Conservation (phyloP, 2,329 filamentous ascomycete genomes). For the Diaporthe eres region DNA sequence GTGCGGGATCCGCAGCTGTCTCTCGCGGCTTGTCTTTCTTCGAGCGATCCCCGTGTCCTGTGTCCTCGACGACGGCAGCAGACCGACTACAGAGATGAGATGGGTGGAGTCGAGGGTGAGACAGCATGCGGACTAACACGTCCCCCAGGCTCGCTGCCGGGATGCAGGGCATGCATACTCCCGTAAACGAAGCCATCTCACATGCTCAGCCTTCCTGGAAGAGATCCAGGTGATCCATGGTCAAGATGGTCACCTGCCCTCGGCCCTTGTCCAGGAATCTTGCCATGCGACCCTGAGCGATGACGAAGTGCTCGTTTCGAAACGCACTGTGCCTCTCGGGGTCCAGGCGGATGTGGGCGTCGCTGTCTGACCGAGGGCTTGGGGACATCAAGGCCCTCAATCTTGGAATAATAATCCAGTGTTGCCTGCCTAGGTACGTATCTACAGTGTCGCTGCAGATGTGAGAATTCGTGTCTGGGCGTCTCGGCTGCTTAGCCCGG, state of each 20-base stretch:
- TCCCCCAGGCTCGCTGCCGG: neutral
- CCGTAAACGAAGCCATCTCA: neutral
- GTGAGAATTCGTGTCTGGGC: no score
- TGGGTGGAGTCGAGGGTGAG: slow-evolving; percentile 7
- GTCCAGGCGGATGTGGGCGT: neutral
- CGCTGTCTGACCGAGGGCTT: no score
- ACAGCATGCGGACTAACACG: slow-evolving; percentile 3
- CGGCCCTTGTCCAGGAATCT: neutral
- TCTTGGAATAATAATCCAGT: neutral
- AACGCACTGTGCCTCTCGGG: neutral
- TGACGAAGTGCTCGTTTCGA: slow-evolving; percentile 9
- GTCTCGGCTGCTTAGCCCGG: neutral
- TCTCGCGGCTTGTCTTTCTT: no score
- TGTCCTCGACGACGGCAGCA: neutral
- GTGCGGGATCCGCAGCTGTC: neutral
- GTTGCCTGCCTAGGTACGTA: no score
- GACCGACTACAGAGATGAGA: no score
- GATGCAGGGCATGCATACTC: neutral
- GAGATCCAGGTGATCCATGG: neutral
- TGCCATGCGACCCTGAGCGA: slow-evolving; percentile 17
- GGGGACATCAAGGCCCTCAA: neutral
- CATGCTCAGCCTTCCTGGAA: slow-evolving; percentile 6
- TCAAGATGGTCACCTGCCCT: neutral
- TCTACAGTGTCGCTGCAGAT: no score
- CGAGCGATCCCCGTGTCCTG: neutral